Conservation (phyloP, 78 protist species). For the Chrysochromulina parva region DNA sequence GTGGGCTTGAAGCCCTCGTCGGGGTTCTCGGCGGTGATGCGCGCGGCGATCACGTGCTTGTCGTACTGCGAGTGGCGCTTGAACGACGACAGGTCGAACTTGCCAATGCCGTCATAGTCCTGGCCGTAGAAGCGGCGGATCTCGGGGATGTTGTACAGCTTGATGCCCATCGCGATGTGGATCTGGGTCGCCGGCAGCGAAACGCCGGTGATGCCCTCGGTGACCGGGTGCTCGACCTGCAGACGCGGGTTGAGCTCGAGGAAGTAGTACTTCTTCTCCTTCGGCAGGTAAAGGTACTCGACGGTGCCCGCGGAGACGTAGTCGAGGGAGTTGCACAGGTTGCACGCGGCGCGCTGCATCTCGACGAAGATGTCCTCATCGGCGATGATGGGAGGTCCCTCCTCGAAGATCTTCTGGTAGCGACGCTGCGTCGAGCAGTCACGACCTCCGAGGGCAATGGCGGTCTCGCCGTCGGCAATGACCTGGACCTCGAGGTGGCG, state of each 20-base stretch:
- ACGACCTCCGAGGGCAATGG: slow-evolving; percentile 77
- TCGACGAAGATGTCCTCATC: slow-evolving; percentile 37
- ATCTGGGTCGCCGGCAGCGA: slow-evolving; percentile 92
- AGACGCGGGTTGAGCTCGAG: slow-evolving; percentile 80
- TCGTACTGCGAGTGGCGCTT: not conserved
- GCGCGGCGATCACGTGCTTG: slow-evolving; percentile 89
- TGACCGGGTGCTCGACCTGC: slow-evolving; percentile 88
- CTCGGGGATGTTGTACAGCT: slow-evolving; percentile 85
- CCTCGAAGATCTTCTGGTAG: slow-evolving; percentile 89
- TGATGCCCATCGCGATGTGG: slow-evolving; percentile 96
- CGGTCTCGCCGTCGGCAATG: slow-evolving; percentile 56
- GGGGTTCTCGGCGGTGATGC: slow-evolving; percentile 96
- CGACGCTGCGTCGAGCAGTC: slow-evolving; percentile 92
- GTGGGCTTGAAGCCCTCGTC: slow-evolving; percentile 68
- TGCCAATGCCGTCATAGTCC: not conserved
- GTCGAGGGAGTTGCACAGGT: slow-evolving; percentile 87
- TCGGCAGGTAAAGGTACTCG: slow-evolving; percentile 77
- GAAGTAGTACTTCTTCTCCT: slow-evolving; percentile 59
- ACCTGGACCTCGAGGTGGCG: slow-evolving; percentile 59
- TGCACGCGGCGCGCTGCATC: slow-evolving; percentile 87
- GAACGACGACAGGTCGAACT: slow-evolving; percentile 65
- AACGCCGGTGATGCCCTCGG: slow-evolving; percentile 79
- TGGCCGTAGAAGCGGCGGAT: slow-evolving; percentile 70
- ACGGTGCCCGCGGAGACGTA: slow-evolving; percentile 96
- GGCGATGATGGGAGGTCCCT: slow-evolving; percentile 79